Conservation (phyloP, 2,329 filamentous ascomycete genomes). For the Periconia macrospinosa region DNA sequence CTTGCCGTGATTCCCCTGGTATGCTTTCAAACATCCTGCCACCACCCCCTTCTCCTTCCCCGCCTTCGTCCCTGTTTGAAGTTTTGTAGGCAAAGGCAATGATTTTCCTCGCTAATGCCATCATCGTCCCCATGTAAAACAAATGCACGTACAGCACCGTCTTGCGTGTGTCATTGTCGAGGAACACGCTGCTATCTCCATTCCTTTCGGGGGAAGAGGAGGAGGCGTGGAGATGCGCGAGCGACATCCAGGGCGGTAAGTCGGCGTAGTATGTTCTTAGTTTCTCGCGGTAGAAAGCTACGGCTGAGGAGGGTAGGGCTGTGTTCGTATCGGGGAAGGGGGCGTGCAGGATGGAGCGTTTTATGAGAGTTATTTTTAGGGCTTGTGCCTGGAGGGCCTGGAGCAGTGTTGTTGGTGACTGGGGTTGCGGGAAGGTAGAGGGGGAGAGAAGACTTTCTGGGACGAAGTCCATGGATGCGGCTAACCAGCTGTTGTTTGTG, state of each 20-base stretch:
- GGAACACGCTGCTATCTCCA: neutral
- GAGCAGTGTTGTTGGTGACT: neutral
- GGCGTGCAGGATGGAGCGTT: slow-evolving; percentile 15
- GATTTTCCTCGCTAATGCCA: slow-evolving; percentile 16
- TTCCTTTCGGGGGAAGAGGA: no score
- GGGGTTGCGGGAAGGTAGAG: slow-evolving; percentile 1
- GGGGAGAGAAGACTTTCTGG: neutral
- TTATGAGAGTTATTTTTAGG: slow-evolving; percentile 21
- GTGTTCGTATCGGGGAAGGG: neutral
- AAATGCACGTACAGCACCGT: slow-evolving; percentile 21
- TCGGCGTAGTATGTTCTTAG: slow-evolving; percentile 12
- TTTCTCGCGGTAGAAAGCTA: slow-evolving; percentile 11
- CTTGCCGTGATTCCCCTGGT: slow-evolving; percentile 5
- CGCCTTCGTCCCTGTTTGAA: neutral
- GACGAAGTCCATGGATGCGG: slow-evolving; percentile 16
- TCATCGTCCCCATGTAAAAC: slow-evolving; percentile 25
- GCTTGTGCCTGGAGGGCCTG: slow-evolving; percentile 17
- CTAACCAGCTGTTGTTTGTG: slow-evolving; percentile 14
- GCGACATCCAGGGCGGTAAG: slow-evolving; percentile 16
- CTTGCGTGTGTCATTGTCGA: slow-evolving; percentile 1
- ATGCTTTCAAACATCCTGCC: neutral
- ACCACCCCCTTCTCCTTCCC: no score
- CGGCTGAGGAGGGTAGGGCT: neutral
- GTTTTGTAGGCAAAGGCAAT: slow-evolving; percentile 9
- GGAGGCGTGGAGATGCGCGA: neutral